A percentile compares a stretch with the other conserved stretches of the same genome.
phyloP scores from a whole-genome alignment of 371 early-diverging fungal genomes.

The Globomyces sp. region DNA sequence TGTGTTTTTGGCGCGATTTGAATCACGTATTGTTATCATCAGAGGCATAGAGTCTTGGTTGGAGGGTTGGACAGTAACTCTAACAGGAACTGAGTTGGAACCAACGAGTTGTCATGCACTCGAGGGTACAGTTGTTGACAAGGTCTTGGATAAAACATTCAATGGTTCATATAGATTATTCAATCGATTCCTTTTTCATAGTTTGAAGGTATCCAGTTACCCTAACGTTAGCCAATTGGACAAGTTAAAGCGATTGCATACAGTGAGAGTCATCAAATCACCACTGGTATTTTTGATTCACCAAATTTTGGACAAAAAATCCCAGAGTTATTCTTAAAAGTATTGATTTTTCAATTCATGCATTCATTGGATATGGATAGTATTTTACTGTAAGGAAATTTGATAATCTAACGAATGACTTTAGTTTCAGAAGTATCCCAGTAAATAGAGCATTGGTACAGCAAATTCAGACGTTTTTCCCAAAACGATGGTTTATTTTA shows the following conservation, averaged over 20 bases:
- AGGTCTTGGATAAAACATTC: slow-evolving; percentile 23
- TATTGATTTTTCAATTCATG: slow-evolving; percentile 31
- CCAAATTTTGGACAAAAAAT: slow-evolving; percentile 24
- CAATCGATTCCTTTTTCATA: slow-evolving; percentile 15
- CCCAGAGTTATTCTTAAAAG: slow-evolving; percentile 30
- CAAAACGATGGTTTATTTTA: slow-evolving; percentile 30
- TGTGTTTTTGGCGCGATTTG: slow-evolving; percentile 30
- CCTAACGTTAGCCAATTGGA: slow-evolving; percentile 32
- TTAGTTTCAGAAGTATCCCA: slow-evolving; percentile 3
- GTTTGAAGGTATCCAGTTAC: slow-evolving; percentile 15
- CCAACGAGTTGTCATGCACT: slow-evolving; percentile 47
- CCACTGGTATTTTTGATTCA: slow-evolving; percentile 38
- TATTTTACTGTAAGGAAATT: slow-evolving; percentile 5
- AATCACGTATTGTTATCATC: slow-evolving; percentile 34
- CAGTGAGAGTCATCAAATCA: slow-evolving; percentile 25
- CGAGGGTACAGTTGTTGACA: slow-evolving; percentile 38
- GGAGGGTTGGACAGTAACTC: slow-evolving; percentile 26
- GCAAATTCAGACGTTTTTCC: slow-evolving; percentile 19
- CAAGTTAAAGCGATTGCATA: slow-evolving; percentile 20
- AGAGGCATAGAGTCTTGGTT: slow-evolving; percentile 35
- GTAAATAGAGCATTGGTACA: slow-evolving; percentile 21
- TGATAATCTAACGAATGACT: too few relatives aligned
- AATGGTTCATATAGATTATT: not conserved
- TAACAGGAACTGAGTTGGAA: slow-evolving; percentile 37
- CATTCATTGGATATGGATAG: slow-evolving; percentile 15